Base-by-base conservation (phyloP, 768 basidiomycete genomes). In the Tricholoma furcatifolium region DNA sequence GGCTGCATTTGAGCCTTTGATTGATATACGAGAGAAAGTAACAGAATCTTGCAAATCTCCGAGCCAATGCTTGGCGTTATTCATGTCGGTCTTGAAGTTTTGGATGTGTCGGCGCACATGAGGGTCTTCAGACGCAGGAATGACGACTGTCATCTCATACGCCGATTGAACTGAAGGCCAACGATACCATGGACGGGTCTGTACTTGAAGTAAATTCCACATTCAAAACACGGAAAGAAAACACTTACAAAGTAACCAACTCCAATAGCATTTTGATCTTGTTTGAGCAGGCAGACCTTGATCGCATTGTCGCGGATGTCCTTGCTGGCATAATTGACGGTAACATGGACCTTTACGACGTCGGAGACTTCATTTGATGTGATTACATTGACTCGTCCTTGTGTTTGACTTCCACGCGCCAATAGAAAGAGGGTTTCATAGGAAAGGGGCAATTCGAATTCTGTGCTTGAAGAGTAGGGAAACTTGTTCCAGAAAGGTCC, bases 51-150 rank as follows among this genome's bases (percentile, higher is more conserved):
- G 56, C 14, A 81, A 62, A 10, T 72, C 60, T 14, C 59, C 67
- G 3, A 83, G 48, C 10, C 56, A 52, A 18, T 81, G 74, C 32
- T 41, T 48, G 39, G 73, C 77, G 53, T 72, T 71, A 12, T 67
- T 69, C 32, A 80, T 50, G 32, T 70, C 62, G 4, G 80, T 81
- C 51, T 73, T 68, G 23, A 83, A 70, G 4, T 59, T 61, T 47
- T 76, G 73, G 57, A 84, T 70, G 2, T 57, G 47, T 5, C 71
- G 63, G 12, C 64, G 60, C 7, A 43, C 39, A 17, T 56, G 43
- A 12, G 58, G 47, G 4, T 47, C 27, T 14, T 40, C 57, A 6
- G 62, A 60, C 14, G 61, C 62, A 7, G 78, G 80, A 2, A 80
- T 62, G 41, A 62, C 66, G 12, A 77, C 57, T 15, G 62, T 69